Percentiles rank a stretch among this genome's conserved stretches.
Conservation (phyloP, 176 grass and related monocot genomes). For the Saccharum spontaneum region DNA sequence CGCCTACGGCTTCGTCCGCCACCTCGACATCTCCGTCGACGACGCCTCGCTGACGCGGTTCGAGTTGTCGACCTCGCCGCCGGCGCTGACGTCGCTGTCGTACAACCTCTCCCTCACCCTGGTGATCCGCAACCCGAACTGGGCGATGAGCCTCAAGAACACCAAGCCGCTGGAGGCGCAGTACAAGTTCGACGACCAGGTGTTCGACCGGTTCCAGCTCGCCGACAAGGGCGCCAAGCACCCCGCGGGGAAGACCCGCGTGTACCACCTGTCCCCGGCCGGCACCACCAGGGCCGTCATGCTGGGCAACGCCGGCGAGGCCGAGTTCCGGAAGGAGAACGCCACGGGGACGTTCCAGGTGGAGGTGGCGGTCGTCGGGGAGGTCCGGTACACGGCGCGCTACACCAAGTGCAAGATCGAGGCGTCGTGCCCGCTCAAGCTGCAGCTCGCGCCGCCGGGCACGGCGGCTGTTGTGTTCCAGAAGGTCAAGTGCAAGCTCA, state of each 20-base stretch:
- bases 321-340: constrained; percentile 28
- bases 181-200: constrained; percentile 29
- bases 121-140: constrained; percentile 39
- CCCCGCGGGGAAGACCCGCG: background rate
- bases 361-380: background rate
- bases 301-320: constrained; percentile 24
- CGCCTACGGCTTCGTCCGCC: constrained; percentile 21
- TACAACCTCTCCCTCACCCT: constrained; percentile 42
- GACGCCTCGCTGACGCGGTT: constrained; percentile 42
- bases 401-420: constrained; percentile 31
- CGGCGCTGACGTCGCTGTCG: background rate
- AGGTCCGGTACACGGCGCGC: background rate
- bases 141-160: constrained; percentile 31
- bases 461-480: constrained; percentile 7
- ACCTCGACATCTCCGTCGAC: background rate
- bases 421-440: constrained; percentile 28
- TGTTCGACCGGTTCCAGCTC: constrained; percentile 34
- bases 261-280: background rate
- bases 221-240: constrained; percentile 2
- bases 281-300: background rate
- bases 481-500: constrained; percentile 35
- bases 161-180: constrained; percentile 31
- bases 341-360: constrained; percentile 35
- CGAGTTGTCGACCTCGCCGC: background rate
- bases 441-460: constrained; percentile 24